Evolutionary conservation across 1,284 basidiomycete species (phyloP), one percentile per base, ranked within the genome.

Genomic region (Ustilago curta): DNA sequence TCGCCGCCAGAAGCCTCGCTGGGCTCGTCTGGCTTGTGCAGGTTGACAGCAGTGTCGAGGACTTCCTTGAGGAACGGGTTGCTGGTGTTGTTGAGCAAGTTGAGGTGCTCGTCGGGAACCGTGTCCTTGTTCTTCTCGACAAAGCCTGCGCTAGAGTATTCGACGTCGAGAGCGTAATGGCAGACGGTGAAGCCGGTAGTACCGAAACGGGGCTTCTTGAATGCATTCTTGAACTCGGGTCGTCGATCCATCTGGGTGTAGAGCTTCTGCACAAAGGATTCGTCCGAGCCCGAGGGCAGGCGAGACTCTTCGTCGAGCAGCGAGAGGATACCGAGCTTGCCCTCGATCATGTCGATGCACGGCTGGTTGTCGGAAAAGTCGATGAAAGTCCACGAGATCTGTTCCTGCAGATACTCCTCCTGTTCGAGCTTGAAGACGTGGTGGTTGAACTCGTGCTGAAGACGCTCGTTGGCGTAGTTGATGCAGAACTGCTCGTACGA

Each of bases 401-500:
- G 89, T 85, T 99, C 97, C 66, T 95, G 93, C 62, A 99, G 90
- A 83, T 99, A 99, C 87, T 99, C 97, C 85, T 99, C 97, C 88
- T 99, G 97, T 85, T 99, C 97, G 32, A 98, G 90, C 88, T 88
- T 87, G 70, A 85, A 85, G 50, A 85, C 84, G 65, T 85, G 84
- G 23, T 77, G 77, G 73, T 85, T 85, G 90, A 99, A 99, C 58
- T 99, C 97, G 84, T 99, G 97, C 80, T 85, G 82, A 56, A 85
- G 86, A 85, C 99, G 98, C 87, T 99, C 97, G 83, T 99, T 99
- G 48, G 97, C 97, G 85, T 98, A 99, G 85, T 99, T 99, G 88
- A 99, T 99, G 86, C 95, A 97, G 87, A 99, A 99, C 87, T 99
- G 97, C 86, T 99, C 97, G 84, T 98, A 99, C 11, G 94, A 97